These are phyloP conservation scores for Plantago rigida DNA, from an alignment of 305 asterid species.

Conservation along the genomic window DNA sequence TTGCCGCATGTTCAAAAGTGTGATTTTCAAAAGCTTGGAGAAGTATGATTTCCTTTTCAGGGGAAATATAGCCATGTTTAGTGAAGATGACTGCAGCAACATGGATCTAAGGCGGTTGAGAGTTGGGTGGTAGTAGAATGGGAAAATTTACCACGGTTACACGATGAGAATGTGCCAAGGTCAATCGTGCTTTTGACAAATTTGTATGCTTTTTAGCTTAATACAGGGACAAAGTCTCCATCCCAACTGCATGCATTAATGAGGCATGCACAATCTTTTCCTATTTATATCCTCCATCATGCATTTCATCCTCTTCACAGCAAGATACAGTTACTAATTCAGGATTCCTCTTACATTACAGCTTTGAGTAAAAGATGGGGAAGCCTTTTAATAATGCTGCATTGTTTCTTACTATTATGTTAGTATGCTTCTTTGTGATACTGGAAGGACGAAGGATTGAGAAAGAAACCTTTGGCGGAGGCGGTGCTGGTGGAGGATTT, in stretches of 20 bases:
- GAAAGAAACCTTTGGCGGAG: constrained; percentile 30
- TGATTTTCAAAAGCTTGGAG: too few relatives aligned
- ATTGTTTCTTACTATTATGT: constrained; percentile 24
- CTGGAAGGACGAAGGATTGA: constrained; percentile 34
- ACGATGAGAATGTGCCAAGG: constrained; percentile 11
- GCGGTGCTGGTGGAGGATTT: constrained; percentile 8
- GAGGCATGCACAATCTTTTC: constrained; percentile 6
- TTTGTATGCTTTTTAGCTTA: background rate
- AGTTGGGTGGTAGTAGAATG: constrained; percentile 28
- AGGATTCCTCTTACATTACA: background rate
- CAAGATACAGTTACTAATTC: background rate
- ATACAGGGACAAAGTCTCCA: constrained; percentile 15
- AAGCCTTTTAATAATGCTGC: constrained; percentile 28
- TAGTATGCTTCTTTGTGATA: constrained; percentile 31
- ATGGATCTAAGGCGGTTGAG: constrained; percentile 33
- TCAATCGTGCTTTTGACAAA: constrained; percentile 23
- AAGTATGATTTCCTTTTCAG: too few relatives aligned
- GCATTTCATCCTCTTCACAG: background rate
- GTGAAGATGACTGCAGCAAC: background rate
- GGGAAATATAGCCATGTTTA: background rate
- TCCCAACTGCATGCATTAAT: constrained; percentile 49
- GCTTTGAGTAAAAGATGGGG: constrained; percentile 28
- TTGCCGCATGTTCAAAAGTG: too few relatives aligned
- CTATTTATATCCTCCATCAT: background rate
- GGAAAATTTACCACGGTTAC: constrained; percentile 19